Conservation (phyloP, 768 basidiomycete genomes). For the Amanita rubescens region DNA sequence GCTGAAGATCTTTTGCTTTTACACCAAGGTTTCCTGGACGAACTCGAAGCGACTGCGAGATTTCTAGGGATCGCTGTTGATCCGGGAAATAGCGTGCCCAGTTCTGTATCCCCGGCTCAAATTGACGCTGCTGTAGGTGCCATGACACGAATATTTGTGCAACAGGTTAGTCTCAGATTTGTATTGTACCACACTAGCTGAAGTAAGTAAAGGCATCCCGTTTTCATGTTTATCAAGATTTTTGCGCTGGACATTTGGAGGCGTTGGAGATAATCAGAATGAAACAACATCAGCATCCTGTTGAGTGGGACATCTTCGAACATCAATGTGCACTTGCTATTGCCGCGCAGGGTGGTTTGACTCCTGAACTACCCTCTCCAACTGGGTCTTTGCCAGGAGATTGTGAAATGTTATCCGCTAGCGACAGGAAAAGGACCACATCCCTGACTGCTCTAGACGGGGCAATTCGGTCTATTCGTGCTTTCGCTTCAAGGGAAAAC, state of each 20-base stretch:
- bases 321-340: slow-evolving; percentile 60
- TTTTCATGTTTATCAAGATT: slow-evolving; percentile 77
- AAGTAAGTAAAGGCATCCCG: slow-evolving; percentile 47
- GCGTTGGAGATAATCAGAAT: slow-evolving; percentile 70
- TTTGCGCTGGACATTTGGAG: slow-evolving; percentile 82
- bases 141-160: slow-evolving; percentile 50
- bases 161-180: slow-evolving; percentile 36
- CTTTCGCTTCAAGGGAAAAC: slow-evolving; percentile 29
- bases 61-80: slow-evolving; percentile 44
- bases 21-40: slow-evolving; percentile 60
- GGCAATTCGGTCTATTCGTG: slow-evolving; percentile 30
- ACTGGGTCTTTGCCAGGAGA: slow-evolving; percentile 6
- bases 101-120: slow-evolving; percentile 19
- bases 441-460: slow-evolving; percentile 48
- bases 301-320: slow-evolving; percentile 84
- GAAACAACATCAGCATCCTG: slow-evolving; percentile 50
- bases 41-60: slow-evolving; percentile 41
- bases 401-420: slow-evolving; percentile 6
- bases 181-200: slow-evolving; percentile 1
- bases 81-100: slow-evolving; percentile 10
- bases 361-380: slow-evolving; percentile 9
- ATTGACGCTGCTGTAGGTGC: slow-evolving; percentile 39
- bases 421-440: slow-evolving; percentile 33
- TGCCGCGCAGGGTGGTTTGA: slow-evolving; percentile 22
- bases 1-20: slow-evolving; percentile 57